Evolutionary conservation across 495 filamentous ascomycete species (phyloP).

Genomic region (Usnea hakonensis): DNA sequence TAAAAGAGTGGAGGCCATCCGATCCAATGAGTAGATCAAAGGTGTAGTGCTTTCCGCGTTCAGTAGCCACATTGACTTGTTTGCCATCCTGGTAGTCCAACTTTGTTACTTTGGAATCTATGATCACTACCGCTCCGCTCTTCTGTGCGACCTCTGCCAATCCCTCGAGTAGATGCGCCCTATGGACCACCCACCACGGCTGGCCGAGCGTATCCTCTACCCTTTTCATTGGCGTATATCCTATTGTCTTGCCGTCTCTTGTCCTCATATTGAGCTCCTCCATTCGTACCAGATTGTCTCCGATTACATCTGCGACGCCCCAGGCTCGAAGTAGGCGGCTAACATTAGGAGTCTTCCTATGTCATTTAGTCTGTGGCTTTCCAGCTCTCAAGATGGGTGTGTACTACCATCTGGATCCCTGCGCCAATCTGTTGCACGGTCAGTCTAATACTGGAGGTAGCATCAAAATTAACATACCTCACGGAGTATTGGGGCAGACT

Average conservation of each 20-base stretch:
- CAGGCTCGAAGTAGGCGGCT: slow-evolving; percentile 22
- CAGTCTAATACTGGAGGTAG: neutral
- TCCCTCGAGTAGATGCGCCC: slow-evolving; percentile 35
- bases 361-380: neutral
- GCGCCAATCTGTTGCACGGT: slow-evolving; percentile 19
- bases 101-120: slow-evolving; percentile 29
- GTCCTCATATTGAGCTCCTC: slow-evolving; percentile 35
- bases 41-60: slow-evolving; percentile 26
- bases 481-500: slow-evolving; percentile 40
- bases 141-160: slow-evolving; percentile 30
- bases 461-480: slow-evolving; percentile 31
- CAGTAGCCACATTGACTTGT: slow-evolving; percentile 30
- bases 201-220: slow-evolving; percentile 19
- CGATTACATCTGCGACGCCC: slow-evolving; percentile 33
- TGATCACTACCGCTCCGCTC: slow-evolving; percentile 30
- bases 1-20: slow-evolving; percentile 36
- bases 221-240: slow-evolving; percentile 28
- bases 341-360: slow-evolving; percentile 14
- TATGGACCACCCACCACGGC: slow-evolving; percentile 35
- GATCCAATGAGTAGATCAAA: slow-evolving; percentile 39
- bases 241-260: slow-evolving; percentile 33
- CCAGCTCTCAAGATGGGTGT: neutral
- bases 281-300: slow-evolving; percentile 32
- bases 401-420: slow-evolving; percentile 21
- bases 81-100: slow-evolving; percentile 23